A percentile compares a stretch with the other conserved stretches of the same genome.
These are phyloP conservation scores for Linnemannia hyalina DNA, from an alignment of 192 early-diverging fungal genomes.

Conservation along the genomic window DNA sequence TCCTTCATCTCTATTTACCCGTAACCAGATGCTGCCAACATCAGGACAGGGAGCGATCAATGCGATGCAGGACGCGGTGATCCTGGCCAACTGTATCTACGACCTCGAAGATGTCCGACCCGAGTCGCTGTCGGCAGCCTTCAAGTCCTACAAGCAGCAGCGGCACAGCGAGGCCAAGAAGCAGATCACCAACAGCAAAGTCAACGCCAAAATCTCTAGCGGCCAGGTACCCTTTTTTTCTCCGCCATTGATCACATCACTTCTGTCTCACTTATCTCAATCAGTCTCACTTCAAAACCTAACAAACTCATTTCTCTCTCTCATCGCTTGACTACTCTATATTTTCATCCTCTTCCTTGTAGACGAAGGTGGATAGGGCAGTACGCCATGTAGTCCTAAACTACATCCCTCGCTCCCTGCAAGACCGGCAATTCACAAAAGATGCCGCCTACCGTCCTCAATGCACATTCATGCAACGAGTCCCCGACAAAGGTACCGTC, in stretches of 20 bases:
- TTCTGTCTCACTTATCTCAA: neutral
- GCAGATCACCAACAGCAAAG: slow-evolving; percentile 19
- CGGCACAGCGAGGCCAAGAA: slow-evolving; percentile 27
- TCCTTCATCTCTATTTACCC: neutral
- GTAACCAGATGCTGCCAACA: slow-evolving; percentile 3
- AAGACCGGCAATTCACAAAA: slow-evolving; percentile 14
- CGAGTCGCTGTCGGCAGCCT: slow-evolving; percentile 14
- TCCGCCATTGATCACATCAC: neutral
- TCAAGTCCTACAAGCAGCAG: slow-evolving; percentile 27
- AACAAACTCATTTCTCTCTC: neutral
- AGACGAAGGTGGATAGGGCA: slow-evolving; percentile 8
- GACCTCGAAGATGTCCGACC: slow-evolving; percentile 14
- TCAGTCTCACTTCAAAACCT: neutral
- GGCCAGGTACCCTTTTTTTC: slow-evolving; percentile 20
- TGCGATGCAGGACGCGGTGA: slow-evolving; percentile 49
- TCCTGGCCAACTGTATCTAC: slow-evolving; percentile 37
- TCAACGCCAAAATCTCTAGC: slow-evolving; percentile 23
- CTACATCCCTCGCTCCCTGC: slow-evolving; percentile 3
- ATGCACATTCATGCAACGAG: slow-evolving; percentile 6
- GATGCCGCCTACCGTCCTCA: slow-evolving; percentile 15
- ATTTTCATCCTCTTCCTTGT: neutral
- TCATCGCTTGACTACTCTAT: neutral
- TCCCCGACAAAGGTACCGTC: slow-evolving; percentile 11
- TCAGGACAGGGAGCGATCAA: slow-evolving; percentile 34
- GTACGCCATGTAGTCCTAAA: slow-evolving; percentile 23